These are phyloP conservation scores for Aspergillus texensis DNA, from an alignment of 2,329 filamentous ascomycete genomes.

Conservation along the genomic window DNA sequence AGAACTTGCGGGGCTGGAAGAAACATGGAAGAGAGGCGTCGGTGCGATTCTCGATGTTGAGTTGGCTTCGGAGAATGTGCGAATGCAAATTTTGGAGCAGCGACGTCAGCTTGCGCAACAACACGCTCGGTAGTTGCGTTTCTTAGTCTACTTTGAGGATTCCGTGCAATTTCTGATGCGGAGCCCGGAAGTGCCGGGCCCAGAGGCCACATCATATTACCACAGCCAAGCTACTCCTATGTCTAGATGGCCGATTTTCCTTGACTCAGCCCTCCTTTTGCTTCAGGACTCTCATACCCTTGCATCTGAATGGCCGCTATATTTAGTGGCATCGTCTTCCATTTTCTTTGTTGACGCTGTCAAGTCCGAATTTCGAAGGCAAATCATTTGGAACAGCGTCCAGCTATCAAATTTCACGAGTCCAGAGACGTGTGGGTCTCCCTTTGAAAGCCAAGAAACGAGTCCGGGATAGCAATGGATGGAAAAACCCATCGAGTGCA, in stretches of 20 bases:
- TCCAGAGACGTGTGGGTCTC: background rate
- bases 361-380: background rate
- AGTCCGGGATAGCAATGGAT: constrained; percentile 7
- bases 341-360: background rate
- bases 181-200: background rate
- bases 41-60: constrained; percentile 83
- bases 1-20: constrained; percentile 74
- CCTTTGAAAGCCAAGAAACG: background rate
- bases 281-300: background rate
- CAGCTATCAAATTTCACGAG: background rate
- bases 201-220: background rate
- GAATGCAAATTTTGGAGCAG: constrained; percentile 66
- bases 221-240: background rate
- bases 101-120: constrained; percentile 48
- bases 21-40: constrained; percentile 77
- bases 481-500: constrained; percentile 6
- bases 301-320: background rate
- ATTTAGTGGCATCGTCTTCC: background rate
- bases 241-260: background rate
- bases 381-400: background rate
- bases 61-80: constrained; percentile 75
- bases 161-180: background rate
- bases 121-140: constrained; percentile 28
- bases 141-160: background rate
- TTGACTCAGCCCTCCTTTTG: background rate